Conservation (phyloP, 257 asterid genomes). For the Pogostemon cablin region DNA sequence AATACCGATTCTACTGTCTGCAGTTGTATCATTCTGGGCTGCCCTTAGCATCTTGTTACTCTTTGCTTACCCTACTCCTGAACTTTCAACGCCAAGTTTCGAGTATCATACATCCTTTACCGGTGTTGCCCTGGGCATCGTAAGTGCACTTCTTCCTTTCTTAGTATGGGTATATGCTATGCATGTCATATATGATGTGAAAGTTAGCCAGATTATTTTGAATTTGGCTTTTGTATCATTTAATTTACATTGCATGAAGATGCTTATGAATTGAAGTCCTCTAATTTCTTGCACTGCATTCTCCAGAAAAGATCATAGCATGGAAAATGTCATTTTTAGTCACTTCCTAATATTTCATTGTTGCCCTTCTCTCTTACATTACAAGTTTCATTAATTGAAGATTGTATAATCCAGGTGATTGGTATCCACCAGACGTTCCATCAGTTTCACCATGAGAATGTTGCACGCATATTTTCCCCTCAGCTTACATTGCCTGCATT, state of each 20-base stretch:
- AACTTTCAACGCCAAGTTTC: conserved; percentile 86
- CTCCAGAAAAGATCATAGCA: neutral
- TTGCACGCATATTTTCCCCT: conserved; percentile 66
- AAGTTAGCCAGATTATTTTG: conserved; percentile 7
- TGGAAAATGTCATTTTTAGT: neutral
- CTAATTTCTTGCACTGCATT: conserved; percentile 11
- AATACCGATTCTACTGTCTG: conserved; percentile 33
- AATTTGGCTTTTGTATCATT: conserved; percentile 1
- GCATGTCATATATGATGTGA: conserved; percentile 22
- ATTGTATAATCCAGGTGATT: conserved; percentile 56
- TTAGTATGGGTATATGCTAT: neutral
- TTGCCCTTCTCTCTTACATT: neutral
- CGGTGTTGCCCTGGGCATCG: conserved; percentile 93
- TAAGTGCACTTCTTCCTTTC: conserved; percentile 50
- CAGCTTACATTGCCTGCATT: conserved; percentile 59
- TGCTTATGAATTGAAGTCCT: conserved; percentile 11
- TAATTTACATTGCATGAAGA: neutral
- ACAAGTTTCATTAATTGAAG: conserved; percentile 12
- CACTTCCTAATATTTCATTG: neutral
- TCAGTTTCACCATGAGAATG: conserved; percentile 87
- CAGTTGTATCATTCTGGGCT: conserved; percentile 91
- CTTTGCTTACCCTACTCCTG: conserved; percentile 98
- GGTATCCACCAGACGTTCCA: conserved; percentile 90
- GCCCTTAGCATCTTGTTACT: conserved; percentile 81
- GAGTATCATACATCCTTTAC: conserved; percentile 90